phyloP scores from a whole-genome alignment of 1,284 basidiomycete genomes.

The Neolentinus lepideus region DNA sequence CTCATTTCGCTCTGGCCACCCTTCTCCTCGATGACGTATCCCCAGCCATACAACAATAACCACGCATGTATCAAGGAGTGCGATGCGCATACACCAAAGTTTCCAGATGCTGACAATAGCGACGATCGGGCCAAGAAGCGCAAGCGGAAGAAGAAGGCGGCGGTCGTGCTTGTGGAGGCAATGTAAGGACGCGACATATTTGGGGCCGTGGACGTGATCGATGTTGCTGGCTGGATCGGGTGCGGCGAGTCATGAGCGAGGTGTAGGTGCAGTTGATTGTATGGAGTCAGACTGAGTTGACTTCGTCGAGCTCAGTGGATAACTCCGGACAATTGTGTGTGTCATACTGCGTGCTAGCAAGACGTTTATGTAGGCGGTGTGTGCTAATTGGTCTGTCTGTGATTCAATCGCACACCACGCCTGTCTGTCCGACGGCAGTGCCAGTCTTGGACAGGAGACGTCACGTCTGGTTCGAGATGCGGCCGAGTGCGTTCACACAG shows the following conservation, averaged over 20 bases:
- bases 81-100: slow-evolving; percentile 18
- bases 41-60: slow-evolving; percentile 83
- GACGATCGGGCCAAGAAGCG: slow-evolving; percentile 10
- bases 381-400: too few relatives aligned
- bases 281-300: neutral
- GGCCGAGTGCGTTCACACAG: too few relatives aligned
- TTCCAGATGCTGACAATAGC: neutral
- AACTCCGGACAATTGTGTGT: too few relatives aligned
- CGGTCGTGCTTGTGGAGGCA: slow-evolving; percentile 8
- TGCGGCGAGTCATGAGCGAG: slow-evolving; percentile 42
- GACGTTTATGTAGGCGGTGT: too few relatives aligned
- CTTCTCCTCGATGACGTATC: slow-evolving; percentile 74
- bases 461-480: too few relatives aligned
- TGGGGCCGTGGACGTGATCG: slow-evolving; percentile 60
- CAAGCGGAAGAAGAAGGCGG: slow-evolving; percentile 14
- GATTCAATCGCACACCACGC: too few relatives aligned
- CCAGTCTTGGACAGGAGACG: too few relatives aligned
- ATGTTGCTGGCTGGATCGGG: slow-evolving; percentile 63
- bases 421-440: too few relatives aligned
- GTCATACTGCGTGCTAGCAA: too few relatives aligned
- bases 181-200: slow-evolving; percentile 47
- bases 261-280: neutral
- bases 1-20: slow-evolving; percentile 61
- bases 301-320: neutral
- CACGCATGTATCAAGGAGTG: slow-evolving; percentile 75